Percentiles rank a stretch among this genome's conserved stretches.
Conservation (phyloP, 805 yeast genomes). For the Candida anglica region DNA sequence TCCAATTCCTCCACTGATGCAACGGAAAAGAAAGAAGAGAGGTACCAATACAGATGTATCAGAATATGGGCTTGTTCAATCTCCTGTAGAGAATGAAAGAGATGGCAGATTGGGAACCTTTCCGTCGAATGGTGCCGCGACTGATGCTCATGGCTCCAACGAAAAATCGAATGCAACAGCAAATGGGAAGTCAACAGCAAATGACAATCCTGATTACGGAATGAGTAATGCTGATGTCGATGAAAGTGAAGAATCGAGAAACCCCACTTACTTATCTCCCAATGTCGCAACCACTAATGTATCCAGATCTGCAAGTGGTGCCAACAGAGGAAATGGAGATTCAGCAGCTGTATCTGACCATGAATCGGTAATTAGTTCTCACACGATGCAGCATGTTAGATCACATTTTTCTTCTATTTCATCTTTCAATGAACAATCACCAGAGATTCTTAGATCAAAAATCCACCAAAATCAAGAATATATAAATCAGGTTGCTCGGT, state of each 20-base stretch:
- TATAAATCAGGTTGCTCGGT: constrained; percentile 53
- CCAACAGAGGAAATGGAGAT: too few species aligned
- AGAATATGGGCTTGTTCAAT: constrained; percentile 5
- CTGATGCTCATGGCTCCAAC: background rate
- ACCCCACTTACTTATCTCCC: too few species aligned
- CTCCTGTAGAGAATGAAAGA: constrained; percentile 8
- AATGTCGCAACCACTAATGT: too few species aligned
- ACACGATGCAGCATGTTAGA: constrained; percentile 20
- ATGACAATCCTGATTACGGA: background rate
- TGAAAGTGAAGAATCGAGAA: too few species aligned
- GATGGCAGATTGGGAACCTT: background rate
- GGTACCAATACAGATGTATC: background rate
- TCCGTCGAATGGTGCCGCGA: background rate
- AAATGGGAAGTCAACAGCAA: background rate
- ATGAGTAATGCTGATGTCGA: background rate
- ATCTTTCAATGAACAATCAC: constrained; percentile 19
- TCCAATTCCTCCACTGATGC: constrained; percentile 37
- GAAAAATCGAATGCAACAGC: background rate
- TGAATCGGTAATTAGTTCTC: background rate
- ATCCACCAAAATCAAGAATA: constrained; percentile 32
- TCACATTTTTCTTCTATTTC: constrained; percentile 25
- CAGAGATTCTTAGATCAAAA: constrained; percentile 25
- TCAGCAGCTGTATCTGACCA: too few species aligned
- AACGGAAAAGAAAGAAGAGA: constrained; percentile 1
- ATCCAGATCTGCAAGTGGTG: background rate